Evolutionary conservation across 1,284 basidiomycete species (phyloP).

Genomic region (Microbotryomycetes sp.): DNA sequence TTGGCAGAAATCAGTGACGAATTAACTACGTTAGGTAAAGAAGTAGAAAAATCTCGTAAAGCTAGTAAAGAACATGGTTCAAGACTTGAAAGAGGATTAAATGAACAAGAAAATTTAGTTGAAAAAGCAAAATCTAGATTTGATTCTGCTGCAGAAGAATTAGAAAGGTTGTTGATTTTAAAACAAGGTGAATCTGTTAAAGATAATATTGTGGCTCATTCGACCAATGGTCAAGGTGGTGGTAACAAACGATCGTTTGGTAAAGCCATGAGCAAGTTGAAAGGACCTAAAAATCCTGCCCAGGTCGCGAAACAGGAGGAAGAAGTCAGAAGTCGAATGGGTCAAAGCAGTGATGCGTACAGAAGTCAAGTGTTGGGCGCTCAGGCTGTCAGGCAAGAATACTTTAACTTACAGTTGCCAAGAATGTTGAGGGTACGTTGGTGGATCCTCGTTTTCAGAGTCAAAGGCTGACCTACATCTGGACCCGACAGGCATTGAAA

Average conservation of each 20-base stretch:
- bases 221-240: constrained; percentile 41
- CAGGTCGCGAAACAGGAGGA: constrained; percentile 91
- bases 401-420: constrained; percentile 94
- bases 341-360: constrained; percentile 77
- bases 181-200: constrained; percentile 89
- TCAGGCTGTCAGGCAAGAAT: constrained; percentile 86
- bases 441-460: neutral
- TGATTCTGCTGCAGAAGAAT: constrained; percentile 84
- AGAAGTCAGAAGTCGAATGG: constrained; percentile 79
- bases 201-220: constrained; percentile 56
- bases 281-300: constrained; percentile 79
- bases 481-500: constrained; percentile 65
- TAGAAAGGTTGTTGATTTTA: constrained; percentile 85
- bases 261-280: constrained; percentile 84
- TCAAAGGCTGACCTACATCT: constrained; percentile 5
- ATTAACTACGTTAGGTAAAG: constrained; percentile 71
- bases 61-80: constrained; percentile 80
- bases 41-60: constrained; percentile 91
- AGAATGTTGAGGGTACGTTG: constrained; percentile 75
- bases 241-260: constrained; percentile 66
- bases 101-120: constrained; percentile 79
- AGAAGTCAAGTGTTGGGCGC: constrained; percentile 85
- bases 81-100: constrained; percentile 77
- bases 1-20: constrained; percentile 95
- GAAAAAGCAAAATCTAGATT: constrained; percentile 85